Evolutionary conservation across 2,329 filamentous ascomycete species (phyloP), one percentile per base, ranked within the genome.

Genomic region (Curvularia sp.): DNA sequence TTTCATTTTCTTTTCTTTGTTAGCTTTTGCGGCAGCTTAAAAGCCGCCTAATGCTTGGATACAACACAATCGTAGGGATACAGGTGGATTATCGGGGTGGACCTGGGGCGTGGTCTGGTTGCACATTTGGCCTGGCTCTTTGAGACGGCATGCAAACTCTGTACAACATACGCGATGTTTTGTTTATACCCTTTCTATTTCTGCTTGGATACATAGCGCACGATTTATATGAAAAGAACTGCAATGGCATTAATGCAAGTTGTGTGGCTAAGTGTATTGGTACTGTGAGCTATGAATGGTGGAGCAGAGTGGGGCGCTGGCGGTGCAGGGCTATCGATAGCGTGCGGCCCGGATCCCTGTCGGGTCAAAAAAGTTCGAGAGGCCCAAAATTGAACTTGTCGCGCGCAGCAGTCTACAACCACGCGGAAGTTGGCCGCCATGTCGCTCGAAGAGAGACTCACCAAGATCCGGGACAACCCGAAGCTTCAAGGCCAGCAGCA

Each of bases 401-500:
- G 43, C 38, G 38, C 55, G 49, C 38, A 28, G n/a, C 24, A 49
- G 46, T 47, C 18, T 22, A 55, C 60, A 55, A 63, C 68, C 52
- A 60, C 61, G 52, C 64, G 51, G 63, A 63, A 60, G 48, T 42
- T 51, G 62, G 63, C 62, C 70, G 68, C 63, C 63, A 81, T 81
- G 81, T 87, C 87, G 78, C 82, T 98, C 42, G 88, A 90, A 77
- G 94, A 97, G 83, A 96, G 93, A 84, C 87, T 99, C 77, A 91
- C 94, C 82, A 97, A 96, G 86, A 97, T 98, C 79, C 91, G 95
- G 80, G 95, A 80, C 67, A 79, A 91, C 75, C 95, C 95, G 56
- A 97, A 96, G 80, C 87, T 97, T 72, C 92, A 98, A 79, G 97
- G 91, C 77, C 93, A 97, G 81, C 88, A 96, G 78, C 92, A 93